Conservation (phyloP, 2,329 filamentous ascomycete genomes). For the Cryphonectria japonica region DNA sequence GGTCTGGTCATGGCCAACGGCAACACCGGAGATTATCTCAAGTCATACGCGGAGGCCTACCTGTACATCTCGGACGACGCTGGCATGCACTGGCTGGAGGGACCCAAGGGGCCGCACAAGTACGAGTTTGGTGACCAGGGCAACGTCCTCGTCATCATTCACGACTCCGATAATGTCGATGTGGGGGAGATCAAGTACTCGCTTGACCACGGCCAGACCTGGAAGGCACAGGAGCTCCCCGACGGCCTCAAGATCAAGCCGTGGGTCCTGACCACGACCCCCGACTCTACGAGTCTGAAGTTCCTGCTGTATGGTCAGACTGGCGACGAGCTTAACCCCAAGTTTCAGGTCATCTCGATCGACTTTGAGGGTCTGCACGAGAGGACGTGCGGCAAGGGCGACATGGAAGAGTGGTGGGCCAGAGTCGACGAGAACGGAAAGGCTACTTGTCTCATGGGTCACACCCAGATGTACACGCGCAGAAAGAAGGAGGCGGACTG, state of each 20-base stretch:
- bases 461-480: conserved; percentile 83
- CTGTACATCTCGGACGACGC: conserved; percentile 91
- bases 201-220: conserved; percentile 84
- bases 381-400: conserved; percentile 73
- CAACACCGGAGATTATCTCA: conserved; percentile 79
- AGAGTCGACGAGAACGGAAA: conserved; percentile 77
- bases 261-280: conserved; percentile 79
- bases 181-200: conserved; percentile 71
- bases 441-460: conserved; percentile 91
- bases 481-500: conserved; percentile 88
- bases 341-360: conserved; percentile 71
- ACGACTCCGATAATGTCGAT: conserved; percentile 69
- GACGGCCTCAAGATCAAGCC: conserved; percentile 70
- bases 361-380: conserved; percentile 85
- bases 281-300: conserved; percentile 90
- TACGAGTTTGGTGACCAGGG: conserved; percentile 97
- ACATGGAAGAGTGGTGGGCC: conserved; percentile 89
- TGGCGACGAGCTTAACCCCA: conserved; percentile 50
- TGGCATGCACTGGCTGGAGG: conserved; percentile 79
- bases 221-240: conserved; percentile 73
- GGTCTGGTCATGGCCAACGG: conserved; percentile 93
- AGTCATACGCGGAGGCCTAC: conserved; percentile 72
- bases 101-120: conserved; percentile 81
- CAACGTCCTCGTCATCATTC: conserved; percentile 81
- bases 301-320: conserved; percentile 76